phyloP scores from a whole-genome alignment of 2,329 filamentous ascomycete genomes.

The Pestalotiopsis sp. region DNA sequence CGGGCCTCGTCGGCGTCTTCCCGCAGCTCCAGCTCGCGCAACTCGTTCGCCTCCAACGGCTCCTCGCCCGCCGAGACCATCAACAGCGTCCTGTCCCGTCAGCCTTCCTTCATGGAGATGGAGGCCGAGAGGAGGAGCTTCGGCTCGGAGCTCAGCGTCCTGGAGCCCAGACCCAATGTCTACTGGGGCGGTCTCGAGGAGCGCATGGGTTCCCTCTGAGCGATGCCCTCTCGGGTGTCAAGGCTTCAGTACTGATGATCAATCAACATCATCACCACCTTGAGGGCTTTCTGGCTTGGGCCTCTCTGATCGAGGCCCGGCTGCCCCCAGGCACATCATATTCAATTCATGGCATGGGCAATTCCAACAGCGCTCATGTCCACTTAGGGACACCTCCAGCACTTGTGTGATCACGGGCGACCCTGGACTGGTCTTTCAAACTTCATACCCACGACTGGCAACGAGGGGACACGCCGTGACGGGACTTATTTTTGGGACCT shows the following conservation, averaged over 20 bases:
- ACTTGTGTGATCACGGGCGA: slow-evolving; percentile 5
- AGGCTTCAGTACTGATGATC: neutral
- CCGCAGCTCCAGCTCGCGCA: slow-evolving; percentile 40
- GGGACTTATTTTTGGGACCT: slow-evolving; percentile 3
- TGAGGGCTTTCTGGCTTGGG: neutral
- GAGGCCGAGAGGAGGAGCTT: slow-evolving; percentile 60
- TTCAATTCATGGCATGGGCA: slow-evolving; percentile 6
- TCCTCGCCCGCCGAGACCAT: slow-evolving; percentile 52
- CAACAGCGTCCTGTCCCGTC: slow-evolving; percentile 62
- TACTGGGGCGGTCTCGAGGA: slow-evolving; percentile 68
- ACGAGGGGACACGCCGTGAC: slow-evolving; percentile 12
- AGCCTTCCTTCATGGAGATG: slow-evolving; percentile 58
- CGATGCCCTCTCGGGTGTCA: neutral
- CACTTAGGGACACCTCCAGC: neutral
- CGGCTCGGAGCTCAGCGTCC: slow-evolving; percentile 54
- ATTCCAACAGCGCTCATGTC: neutral
- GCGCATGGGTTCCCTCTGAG: slow-evolving; percentile 49
- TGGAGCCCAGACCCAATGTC: slow-evolving; percentile 64
- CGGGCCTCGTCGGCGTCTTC: slow-evolving; percentile 51
- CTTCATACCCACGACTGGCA: slow-evolving; percentile 7
- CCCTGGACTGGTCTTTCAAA: slow-evolving; percentile 13
- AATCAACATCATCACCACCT: neutral
- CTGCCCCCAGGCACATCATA: neutral
- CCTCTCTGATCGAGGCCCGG: neutral
- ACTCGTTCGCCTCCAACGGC: slow-evolving; percentile 46